phyloP scores from a whole-genome alignment of 2,329 filamentous ascomycete genomes.

The Colletotrichum incanum region DNA sequence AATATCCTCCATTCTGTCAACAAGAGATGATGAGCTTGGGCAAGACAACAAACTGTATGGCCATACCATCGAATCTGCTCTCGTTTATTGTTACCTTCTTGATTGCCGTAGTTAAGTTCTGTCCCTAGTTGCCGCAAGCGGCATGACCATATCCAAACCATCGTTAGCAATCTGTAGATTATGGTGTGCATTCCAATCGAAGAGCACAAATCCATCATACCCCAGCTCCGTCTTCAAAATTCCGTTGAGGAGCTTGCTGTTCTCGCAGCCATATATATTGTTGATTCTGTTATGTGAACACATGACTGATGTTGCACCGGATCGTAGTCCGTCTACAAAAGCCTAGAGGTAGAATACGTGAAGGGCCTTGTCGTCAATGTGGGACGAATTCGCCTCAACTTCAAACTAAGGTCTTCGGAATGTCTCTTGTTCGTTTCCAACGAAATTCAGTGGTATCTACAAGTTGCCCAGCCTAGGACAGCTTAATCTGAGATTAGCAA shows the following conservation, averaged over 20 bases:
- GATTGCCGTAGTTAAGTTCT: slow-evolving; percentile 72
- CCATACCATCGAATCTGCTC: slow-evolving; percentile 74
- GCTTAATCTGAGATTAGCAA: slow-evolving; percentile 68
- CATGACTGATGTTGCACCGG: slow-evolving; percentile 72
- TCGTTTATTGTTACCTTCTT: slow-evolving; percentile 71
- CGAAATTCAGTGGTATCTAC: no score
- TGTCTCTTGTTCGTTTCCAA: slow-evolving; percentile 84
- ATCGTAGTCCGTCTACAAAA: slow-evolving; percentile 77
- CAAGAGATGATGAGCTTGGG: no score
- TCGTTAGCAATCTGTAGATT: slow-evolving; percentile 74
- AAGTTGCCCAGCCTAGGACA: not conserved
- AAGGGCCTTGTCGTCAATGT: slow-evolving; percentile 74
- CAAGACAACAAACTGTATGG: slow-evolving; percentile 52
- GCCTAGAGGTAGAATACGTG: slow-evolving; percentile 80
- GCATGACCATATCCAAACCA: slow-evolving; percentile 83
- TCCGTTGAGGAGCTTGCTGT: slow-evolving; percentile 77
- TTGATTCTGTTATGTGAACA: slow-evolving; percentile 81
- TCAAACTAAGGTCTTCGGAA: slow-evolving; percentile 70
- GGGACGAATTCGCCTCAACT: slow-evolving; percentile 65
- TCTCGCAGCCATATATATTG: slow-evolving; percentile 80
- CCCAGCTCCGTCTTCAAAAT: slow-evolving; percentile 75
- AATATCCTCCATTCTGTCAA: slow-evolving; percentile 70
- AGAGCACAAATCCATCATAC: slow-evolving; percentile 56
- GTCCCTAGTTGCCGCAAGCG: slow-evolving; percentile 60
- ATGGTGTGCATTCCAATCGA: slow-evolving; percentile 78